Evolutionary conservation across 2,329 filamentous ascomycete species (phyloP), one percentile per base, ranked within the genome.

Genomic region (Hypoxylon sp.): DNA sequence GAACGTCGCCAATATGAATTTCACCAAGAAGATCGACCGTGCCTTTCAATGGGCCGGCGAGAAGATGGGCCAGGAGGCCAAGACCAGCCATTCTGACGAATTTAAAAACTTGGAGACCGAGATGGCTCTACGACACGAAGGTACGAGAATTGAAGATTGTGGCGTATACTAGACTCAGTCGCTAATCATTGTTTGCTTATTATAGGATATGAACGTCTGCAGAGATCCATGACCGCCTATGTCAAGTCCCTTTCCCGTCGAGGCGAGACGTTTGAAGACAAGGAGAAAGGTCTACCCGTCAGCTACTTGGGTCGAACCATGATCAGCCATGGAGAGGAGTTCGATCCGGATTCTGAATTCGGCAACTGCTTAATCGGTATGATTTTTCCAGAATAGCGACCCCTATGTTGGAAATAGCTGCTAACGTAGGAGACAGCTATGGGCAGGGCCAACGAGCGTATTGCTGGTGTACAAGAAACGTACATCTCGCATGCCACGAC

Each of bases 1-100:
- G 55, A 57, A 54, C 47, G 20, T 6, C 52, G 48, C 28, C 69
- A 79, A 56, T 19, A 87, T 87, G 85, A 80, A 83, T 71, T 81
- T 87, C 73, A 84, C 82, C 79, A 97, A 97, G 84, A 97, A 96
- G 78, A 88, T 98, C 76, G 94, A 94, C 80, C 91, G 94, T 75
- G 90, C 97, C 83, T 96, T 94, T 83, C 94, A 98, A 90, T 98
- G 94, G 94, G 93, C 94, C 37, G 93, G 93, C 71, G 94, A 98
- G 82, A 92, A 94, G 80, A 97, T 98, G 92, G 94, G 94, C 72
- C 88, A 87, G 69, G 94, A 97, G 79, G 86, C 89, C 79, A 95
- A 93, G 81, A 97, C 94, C 8, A 88, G 85, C 76, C 88, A 93
- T 68, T 91, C 92, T 0, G 93, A 98, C 54, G 91, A 97, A 74